Evolutionary conservation across 805 yeast species (phyloP), one percentile per base, ranked within the genome.

Genomic region (Cyberlindnera xishuangbannaensis): DNA sequence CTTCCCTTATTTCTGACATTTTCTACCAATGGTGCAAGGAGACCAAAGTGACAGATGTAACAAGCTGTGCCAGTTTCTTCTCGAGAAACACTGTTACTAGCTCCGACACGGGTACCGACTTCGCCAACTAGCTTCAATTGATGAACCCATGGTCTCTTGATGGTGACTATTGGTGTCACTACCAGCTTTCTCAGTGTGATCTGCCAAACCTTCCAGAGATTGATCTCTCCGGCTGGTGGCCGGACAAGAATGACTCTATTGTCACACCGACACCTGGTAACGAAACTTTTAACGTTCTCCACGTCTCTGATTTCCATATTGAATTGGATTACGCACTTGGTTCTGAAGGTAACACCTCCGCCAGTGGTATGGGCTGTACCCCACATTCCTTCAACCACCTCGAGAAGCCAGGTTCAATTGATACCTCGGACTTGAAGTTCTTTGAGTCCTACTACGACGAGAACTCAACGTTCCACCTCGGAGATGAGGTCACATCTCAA

Each of bases 271-370:
- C 55, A 47, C 69, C 55, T 39, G 56, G 61, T 30, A 61, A 67
- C 31, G 62, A 66, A 36, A 60, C 65, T 2, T 73, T 77, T 54
- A 73, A 76, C 39, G 85, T 77, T 4, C 59, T 80, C 40, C 88
- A 80, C 45, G 47, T 80, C 20, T 69, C 80, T 14, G 87, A 80
- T 50, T 73, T 79, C 55, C 86, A 80, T 53, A 55, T 76, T 29
- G 73, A 78, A 50, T 53, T 71, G 35, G 71, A 73, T 41, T 76
- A 70, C 52, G 52, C 62, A 15, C 56, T 71, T 10, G 81, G 79
- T 20, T 53, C 71, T 5, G 83, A 76, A 51, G 70, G 70, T 12
- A 74, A 76, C 47, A 73, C 81, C 53, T 55, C 77, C 6, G 53
- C 53, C 18, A 37, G 32, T 28, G 58, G 62, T 18, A 65, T 77